A percentile compares a stretch with the other conserved stretches of the same genome.
These are phyloP conservation scores for Populus tomentosa DNA, from an alignment of 441 rosid species.

Conservation along the genomic window DNA sequence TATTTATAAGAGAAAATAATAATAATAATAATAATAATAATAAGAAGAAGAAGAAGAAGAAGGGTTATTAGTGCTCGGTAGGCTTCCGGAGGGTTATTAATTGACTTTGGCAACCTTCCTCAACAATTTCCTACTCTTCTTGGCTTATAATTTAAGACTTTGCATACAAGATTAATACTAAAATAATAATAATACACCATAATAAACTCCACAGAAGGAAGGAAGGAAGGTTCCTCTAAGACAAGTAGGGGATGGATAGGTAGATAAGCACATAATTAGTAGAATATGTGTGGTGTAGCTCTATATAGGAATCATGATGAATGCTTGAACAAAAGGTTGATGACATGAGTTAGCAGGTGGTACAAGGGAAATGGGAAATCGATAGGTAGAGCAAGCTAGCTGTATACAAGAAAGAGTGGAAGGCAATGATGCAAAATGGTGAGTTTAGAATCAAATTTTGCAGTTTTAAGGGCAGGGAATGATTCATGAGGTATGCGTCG, in stretches of 20 bases:
- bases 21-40: too few relatives aligned
- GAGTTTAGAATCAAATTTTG: constrained; percentile 27
- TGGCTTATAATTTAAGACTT: constrained; percentile 34
- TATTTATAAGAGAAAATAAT: too few relatives aligned
- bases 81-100: constrained; percentile 20
- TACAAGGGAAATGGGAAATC: background rate
- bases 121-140: constrained; percentile 18
- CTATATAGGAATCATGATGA: too few relatives aligned
- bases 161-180: constrained; percentile 19
- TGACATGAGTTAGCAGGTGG: background rate
- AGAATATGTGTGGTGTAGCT: too few relatives aligned
- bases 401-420: background rate
- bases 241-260: background rate
- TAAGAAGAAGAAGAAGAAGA: too few relatives aligned
- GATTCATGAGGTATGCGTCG: constrained; percentile 24
- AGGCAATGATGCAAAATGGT: constrained; percentile 31
- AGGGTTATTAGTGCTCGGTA: constrained; percentile 16
- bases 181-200: constrained; percentile 22
- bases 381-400: background rate
- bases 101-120: constrained; percentile 30
- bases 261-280: background rate
- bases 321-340: background rate
- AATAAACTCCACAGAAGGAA: constrained; percentile 6
- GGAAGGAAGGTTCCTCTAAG: background rate
- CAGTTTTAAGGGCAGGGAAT: constrained; percentile 22